Percentiles rank a stretch among this genome's conserved stretches.
These are phyloP conservation scores for Coriaria nepalensis DNA, from an alignment of 306 rosid species.

Conservation along the genomic window DNA sequence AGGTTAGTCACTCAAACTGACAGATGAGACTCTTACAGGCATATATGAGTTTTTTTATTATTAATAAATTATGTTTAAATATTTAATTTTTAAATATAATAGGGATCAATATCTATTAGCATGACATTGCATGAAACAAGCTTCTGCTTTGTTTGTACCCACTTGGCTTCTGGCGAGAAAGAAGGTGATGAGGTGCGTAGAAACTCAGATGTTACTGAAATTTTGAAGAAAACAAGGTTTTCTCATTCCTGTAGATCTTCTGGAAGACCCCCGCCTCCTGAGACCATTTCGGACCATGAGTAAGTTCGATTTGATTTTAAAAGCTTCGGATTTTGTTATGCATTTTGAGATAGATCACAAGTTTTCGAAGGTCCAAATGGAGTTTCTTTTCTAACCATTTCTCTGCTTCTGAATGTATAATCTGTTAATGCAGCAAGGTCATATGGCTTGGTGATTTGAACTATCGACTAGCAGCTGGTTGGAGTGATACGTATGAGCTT, in stretches of 20 bases:
- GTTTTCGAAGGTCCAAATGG: background rate
- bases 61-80: too few species aligned
- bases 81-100: conserved; percentile 6
- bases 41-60: too few species aligned
- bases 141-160: conserved; percentile 88
- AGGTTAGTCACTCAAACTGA: conserved; percentile 31
- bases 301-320: conserved; percentile 14
- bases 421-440: conserved; percentile 33
- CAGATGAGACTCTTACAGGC: too few species aligned
- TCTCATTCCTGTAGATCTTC: conserved; percentile 21
- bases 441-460: conserved; percentile 97
- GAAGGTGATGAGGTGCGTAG: conserved; percentile 67
- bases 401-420: background rate
- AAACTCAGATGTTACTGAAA: conserved; percentile 61
- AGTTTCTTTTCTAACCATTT: background rate
- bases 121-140: conserved; percentile 50
- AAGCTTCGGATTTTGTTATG: too few species aligned
- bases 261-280: conserved; percentile 25
- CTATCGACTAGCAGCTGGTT: conserved; percentile 56
- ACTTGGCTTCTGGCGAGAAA: conserved; percentile 82
- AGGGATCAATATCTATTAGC: conserved; percentile 88
- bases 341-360: background rate
- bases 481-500: conserved; percentile 44
- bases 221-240: conserved; percentile 69
- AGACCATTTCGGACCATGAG: conserved; percentile 67